Percentiles rank a stretch among this genome's conserved stretches.
phyloP scores from a whole-genome alignment of 2,329 filamentous ascomycete genomes.

The Phyllosticta ampelicida region DNA sequence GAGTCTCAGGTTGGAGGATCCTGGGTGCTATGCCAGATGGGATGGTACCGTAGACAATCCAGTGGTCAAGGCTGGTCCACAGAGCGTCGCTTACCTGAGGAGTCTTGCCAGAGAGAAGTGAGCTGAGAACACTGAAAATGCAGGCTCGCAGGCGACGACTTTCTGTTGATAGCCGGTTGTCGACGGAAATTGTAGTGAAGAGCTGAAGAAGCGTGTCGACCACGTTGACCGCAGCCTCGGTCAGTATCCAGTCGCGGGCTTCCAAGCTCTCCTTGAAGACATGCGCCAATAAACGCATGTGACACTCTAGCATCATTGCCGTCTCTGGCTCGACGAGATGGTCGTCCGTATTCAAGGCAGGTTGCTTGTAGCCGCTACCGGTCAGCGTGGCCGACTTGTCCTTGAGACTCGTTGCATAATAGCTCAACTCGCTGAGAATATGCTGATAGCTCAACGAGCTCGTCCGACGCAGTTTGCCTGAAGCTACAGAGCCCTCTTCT shows the following conservation, averaged over 20 bases:
- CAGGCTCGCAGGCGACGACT: conserved; percentile 61
- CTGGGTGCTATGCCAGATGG: conserved; percentile 2
- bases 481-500: conserved; percentile 61
- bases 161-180: conserved; percentile 32
- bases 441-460: conserved; percentile 86
- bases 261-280: conserved; percentile 62
- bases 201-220: conserved; percentile 67
- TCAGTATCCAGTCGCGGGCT: conserved; percentile 64
- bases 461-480: conserved; percentile 68
- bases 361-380: conserved; percentile 44
- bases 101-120: conserved; percentile 65
- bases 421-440: conserved; percentile 80
- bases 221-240: conserved; percentile 55
- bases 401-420: conserved; percentile 69
- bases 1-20: background rate
- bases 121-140: conserved; percentile 66
- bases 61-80: conserved; percentile 73
- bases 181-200: conserved; percentile 59
- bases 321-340: conserved; percentile 80
- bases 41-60: conserved; percentile 40
- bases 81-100: conserved; percentile 56
- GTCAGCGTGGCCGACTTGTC: conserved; percentile 54
- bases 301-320: conserved; percentile 92
- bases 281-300: conserved; percentile 77
- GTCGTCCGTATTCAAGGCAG: conserved; percentile 24